Evolutionary conservation across 768 basidiomycete species (phyloP), one percentile per base, ranked within the genome.

Genomic region (Naematelia aurantialba): DNA sequence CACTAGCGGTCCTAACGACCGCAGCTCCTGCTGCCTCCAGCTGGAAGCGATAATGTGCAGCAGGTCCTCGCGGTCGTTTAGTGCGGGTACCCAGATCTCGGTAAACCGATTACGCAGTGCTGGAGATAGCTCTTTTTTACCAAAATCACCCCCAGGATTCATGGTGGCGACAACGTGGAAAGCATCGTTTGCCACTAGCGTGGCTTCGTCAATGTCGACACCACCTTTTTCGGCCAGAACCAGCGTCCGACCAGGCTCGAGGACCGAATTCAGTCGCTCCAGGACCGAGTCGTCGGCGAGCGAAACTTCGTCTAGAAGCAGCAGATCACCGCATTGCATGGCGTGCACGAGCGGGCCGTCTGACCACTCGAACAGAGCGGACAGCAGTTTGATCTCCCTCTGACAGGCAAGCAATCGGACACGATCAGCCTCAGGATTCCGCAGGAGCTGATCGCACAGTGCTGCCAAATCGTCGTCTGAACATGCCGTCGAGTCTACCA

Each of bases 111-210:
- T 99, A 19, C 96, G 85, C 39, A 99, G 80, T 0, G 96, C 96
- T 29, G 93, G 94, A 1, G 96, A 98, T 1, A 99, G 80, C 73
- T 99, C 96, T 74, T 98, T 99, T 81, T 99, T 99, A 22, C 96
- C 96, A 68, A 93, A 98, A 71, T 99, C 96, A 13, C 96, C 96
- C 19, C 96, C 96, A 0, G 96, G 96, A 74, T 99, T 99, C 96
- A 99, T 99, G 2, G 96, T 98, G 1, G 96, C 91, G 0, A 97
- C 81, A 34, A 99, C 84, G 73, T 92, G 87, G 82, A 99, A 99
- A 1, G 78, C 79, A 2, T 82, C 78, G 5, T 79, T 73, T 5
- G 91, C 93, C 19, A 78, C 79, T 44, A 98, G 80, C 5, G 82
- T 81, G 27, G 87, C 83, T 62, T 87, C 81, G 29, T 85, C 86